These are phyloP conservation scores for Psophocarpus tetragonolobus DNA, from an alignment of 306 rosid genomes.

Conservation along the genomic window DNA sequence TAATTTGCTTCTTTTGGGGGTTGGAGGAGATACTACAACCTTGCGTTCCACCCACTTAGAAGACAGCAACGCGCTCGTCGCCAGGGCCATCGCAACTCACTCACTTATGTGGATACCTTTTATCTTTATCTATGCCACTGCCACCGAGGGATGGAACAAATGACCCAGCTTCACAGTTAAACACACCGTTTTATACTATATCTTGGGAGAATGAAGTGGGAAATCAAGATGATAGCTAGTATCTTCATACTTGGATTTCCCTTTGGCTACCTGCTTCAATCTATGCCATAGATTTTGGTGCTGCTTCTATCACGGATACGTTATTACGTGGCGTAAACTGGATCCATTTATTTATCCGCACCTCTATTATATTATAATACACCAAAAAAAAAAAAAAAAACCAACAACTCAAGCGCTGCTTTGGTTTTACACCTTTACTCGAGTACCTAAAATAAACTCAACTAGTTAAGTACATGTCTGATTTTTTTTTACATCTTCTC, in stretches of 20 bases:
- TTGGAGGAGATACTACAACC: slow-evolving; percentile 64
- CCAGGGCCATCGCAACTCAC: slow-evolving; percentile 57
- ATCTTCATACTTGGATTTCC: background rate
- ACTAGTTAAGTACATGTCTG: too few relatives aligned
- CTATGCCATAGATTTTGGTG: slow-evolving; percentile 45
- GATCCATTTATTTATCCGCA: slow-evolving; percentile 30
- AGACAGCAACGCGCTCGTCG: slow-evolving; percentile 61
- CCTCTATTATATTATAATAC: background rate
- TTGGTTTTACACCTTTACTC: background rate
- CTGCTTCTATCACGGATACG: slow-evolving; percentile 42
- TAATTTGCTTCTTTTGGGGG: slow-evolving; percentile 66
- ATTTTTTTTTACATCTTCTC: too few relatives aligned
- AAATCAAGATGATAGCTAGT: background rate
- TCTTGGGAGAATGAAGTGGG: background rate
- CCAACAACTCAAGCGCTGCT: background rate
- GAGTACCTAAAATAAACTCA: too few relatives aligned
- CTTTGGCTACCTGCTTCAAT: slow-evolving; percentile 19
- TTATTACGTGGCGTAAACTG: slow-evolving; percentile 50
- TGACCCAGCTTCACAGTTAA: background rate
- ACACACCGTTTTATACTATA: background rate
- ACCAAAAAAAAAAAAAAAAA: background rate
- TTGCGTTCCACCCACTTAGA: slow-evolving; percentile 59
- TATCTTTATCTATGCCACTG: background rate
- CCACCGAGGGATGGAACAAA: background rate
- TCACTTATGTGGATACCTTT: background rate